Evolutionary conservation across 768 basidiomycete genomes (phyloP).

Genomic region (Peribolospora baueri): DNA sequence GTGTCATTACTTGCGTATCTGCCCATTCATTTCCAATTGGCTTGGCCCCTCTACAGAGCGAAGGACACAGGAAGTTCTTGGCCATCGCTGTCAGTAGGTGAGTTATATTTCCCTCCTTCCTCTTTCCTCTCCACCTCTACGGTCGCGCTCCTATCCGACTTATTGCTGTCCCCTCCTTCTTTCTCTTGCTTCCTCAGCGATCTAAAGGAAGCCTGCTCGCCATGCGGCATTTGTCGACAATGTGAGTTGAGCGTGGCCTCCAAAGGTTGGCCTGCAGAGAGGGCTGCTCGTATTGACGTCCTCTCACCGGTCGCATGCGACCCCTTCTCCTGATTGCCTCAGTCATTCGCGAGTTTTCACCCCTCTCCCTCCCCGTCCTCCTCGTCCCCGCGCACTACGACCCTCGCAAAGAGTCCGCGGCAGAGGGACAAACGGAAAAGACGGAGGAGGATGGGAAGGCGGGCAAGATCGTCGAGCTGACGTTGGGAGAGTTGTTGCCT

Average conservation of each 20-base stretch:
- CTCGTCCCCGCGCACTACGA: constrained; percentile 37
- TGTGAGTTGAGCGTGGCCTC: constrained; percentile 18
- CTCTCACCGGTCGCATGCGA: constrained; percentile 33
- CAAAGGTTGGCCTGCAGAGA: neutral
- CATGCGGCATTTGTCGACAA: constrained; percentile 87
- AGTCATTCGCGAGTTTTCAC: neutral
- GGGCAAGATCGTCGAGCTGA: constrained; percentile 29
- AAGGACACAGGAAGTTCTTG: too few relatives aligned
- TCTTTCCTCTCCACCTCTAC: too few relatives aligned
- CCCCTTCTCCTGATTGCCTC: neutral
- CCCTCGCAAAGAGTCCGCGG: constrained; percentile 27
- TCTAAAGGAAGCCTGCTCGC: constrained; percentile 40
- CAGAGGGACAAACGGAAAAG: neutral
- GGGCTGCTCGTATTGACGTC: neutral
- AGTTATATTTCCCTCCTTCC: too few relatives aligned
- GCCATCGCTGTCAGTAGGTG: too few relatives aligned
- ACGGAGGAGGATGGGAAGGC: too few relatives aligned
- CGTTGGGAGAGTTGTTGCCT: constrained; percentile 49
- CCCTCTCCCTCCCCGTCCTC: constrained; percentile 30
- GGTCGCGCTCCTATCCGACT: too few relatives aligned
- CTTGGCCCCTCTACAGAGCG: too few relatives aligned
- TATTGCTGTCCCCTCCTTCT: too few relatives aligned
- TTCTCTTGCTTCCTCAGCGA: constrained; percentile 28
- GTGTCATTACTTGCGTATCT: too few relatives aligned
- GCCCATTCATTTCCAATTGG: too few relatives aligned